Conservation (phyloP, 768 basidiomycete genomes). For the Pulveroboletus sp. region DNA sequence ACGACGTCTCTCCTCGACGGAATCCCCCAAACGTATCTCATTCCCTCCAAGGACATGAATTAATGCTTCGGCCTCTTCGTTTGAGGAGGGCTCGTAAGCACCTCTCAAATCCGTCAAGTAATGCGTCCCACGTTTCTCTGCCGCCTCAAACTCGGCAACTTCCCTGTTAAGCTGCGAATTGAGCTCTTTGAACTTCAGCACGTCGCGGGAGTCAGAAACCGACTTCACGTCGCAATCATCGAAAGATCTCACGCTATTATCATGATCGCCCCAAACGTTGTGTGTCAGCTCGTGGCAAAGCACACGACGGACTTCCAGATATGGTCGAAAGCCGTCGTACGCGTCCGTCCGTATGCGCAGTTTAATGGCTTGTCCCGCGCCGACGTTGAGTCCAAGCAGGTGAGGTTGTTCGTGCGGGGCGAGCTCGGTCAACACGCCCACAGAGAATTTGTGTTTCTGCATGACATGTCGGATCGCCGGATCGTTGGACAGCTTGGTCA, state of each 20-base stretch:
- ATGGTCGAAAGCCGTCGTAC: conserved; percentile 70
- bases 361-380: conserved; percentile 59
- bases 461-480: conserved; percentile 68
- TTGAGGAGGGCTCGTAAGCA: conserved; percentile 49
- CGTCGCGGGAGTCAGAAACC: conserved; percentile 20
- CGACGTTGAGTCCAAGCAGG: conserved; percentile 65
- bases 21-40: conserved; percentile 34
- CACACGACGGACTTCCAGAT: conserved; percentile 60
- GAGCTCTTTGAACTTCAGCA: conserved; percentile 63
- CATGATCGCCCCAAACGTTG: conserved; percentile 70
- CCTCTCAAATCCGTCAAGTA: conserved; percentile 37
- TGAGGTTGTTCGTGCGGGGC: conserved; percentile 74
- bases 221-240: not conserved
- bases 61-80: conserved; percentile 54
- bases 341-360: conserved; percentile 64
- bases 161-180: conserved; percentile 74
- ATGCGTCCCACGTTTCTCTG: conserved; percentile 50
- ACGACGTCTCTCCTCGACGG: conserved; percentile 53
- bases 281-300: conserved; percentile 77
- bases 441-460: conserved; percentile 63
- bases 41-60: conserved; percentile 54
- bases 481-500: conserved; percentile 61
- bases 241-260: conserved; percentile 55
- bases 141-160: conserved; percentile 63
- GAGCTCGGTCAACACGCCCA: conserved; percentile 69